These are phyloP conservation scores for Salvia hispanica DNA, from an alignment of 257 asterid genomes.

Conservation along the genomic window DNA sequence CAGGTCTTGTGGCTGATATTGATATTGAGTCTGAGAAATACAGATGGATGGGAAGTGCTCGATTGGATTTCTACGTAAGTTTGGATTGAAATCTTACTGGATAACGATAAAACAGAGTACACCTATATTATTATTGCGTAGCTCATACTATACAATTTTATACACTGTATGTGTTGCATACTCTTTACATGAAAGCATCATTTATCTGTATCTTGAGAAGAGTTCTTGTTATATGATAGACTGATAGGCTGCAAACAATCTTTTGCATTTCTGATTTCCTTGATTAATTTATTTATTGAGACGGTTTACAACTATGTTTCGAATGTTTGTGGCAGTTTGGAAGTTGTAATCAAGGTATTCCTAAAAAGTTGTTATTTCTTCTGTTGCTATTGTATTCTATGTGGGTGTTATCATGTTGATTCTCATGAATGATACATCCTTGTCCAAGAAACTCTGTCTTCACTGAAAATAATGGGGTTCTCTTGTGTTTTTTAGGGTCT, in stretches of 20 bases:
- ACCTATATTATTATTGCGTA: neutral
- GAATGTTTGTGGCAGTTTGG: neutral
- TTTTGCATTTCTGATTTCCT: neutral
- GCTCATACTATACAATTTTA: slow-evolving; percentile 12
- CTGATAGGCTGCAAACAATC: neutral
- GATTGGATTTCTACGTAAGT: slow-evolving; percentile 91
- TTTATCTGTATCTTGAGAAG: neutral
- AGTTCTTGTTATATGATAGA: neutral
- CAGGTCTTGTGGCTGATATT: slow-evolving; percentile 95
- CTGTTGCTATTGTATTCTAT: neutral
- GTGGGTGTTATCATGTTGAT: slow-evolving; percentile 19
- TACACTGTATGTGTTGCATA: slow-evolving; percentile 6
- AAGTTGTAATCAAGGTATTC: slow-evolving; percentile 3
- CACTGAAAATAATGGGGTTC: slow-evolving; percentile 18
- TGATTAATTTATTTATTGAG: slow-evolving; percentile 18
- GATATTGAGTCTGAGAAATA: slow-evolving; percentile 97
- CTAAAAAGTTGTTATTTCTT: neutral
- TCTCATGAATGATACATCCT: neutral
- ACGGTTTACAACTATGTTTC: neutral
- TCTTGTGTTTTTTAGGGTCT: slow-evolving; percentile 59
- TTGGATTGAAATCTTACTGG: slow-evolving; percentile 17
- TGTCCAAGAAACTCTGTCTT: slow-evolving; percentile 15
- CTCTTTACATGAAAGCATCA: slow-evolving; percentile 10
- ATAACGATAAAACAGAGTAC: neutral
- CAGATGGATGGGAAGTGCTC: slow-evolving; percentile 99